Evolutionary conservation across 208 protist species (phyloP).

Genomic region (Zelonia costaricensis): DNA sequence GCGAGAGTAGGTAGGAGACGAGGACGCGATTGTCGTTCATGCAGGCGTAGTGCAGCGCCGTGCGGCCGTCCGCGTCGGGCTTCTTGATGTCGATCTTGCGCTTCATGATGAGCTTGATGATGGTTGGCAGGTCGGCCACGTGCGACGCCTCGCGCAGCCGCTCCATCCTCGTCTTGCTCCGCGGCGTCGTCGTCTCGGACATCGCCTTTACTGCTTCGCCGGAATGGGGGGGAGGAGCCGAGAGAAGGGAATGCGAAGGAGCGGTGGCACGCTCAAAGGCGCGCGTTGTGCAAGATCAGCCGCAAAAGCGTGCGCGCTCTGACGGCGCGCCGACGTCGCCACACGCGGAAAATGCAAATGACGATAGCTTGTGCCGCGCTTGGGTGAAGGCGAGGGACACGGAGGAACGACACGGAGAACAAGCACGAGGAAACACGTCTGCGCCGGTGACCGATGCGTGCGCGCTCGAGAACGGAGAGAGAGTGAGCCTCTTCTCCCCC

Average conservation of each 20-base stretch:
- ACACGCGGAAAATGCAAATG: too few relatives aligned
- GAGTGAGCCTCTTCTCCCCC: too few relatives aligned
- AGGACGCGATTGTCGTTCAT: constrained; percentile 34
- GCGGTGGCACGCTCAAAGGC: too few relatives aligned
- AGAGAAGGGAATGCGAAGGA: not conserved
- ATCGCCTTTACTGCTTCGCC: too few relatives aligned
- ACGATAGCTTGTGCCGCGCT: too few relatives aligned
- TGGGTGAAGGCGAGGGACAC: too few relatives aligned
- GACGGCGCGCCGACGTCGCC: too few relatives aligned
- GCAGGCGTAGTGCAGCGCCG: constrained; percentile 78
- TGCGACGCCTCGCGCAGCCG: constrained; percentile 11
- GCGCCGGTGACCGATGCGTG: too few relatives aligned
- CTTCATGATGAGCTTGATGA: constrained; percentile 56
- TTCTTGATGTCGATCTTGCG: constrained; percentile 55
- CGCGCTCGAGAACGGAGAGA: too few relatives aligned
- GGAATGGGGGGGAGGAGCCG: not conserved
- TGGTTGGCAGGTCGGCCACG: constrained; percentile 33
- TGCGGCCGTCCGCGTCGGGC: constrained; percentile 53
- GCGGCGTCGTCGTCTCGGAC: not conserved
- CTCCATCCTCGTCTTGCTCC: constrained; percentile 17
- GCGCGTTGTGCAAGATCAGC: too few relatives aligned
- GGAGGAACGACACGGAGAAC: too few relatives aligned
- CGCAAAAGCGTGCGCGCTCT: not conserved
- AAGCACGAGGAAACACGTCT: too few relatives aligned
- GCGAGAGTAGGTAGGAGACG: constrained; percentile 50